Evolutionary conservation across 345 rosid genomes (phyloP), one percentile per base, ranked within the genome.

Genomic region (Odontarrhena argentea): DNA sequence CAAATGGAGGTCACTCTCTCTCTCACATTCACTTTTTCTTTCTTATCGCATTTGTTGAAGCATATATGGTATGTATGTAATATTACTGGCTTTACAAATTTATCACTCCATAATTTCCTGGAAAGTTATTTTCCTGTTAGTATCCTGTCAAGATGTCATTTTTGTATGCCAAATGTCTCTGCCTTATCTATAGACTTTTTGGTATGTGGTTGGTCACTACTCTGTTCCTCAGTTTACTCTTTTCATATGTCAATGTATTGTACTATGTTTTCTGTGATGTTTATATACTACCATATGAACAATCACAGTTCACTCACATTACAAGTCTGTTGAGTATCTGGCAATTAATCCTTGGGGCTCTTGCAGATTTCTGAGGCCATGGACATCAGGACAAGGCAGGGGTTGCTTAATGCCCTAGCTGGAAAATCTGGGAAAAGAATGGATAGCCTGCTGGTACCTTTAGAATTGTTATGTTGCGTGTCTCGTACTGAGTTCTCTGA

Each of bases 401-500:
- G 99, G 50, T 78, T 94, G 76, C 94, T 94, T 49, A 88, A 84
- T 80, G 92, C 96, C 57, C 83, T 91, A 54, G 76, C 82, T 10
- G 96, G 97, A 58, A 94, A 94, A 85, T 80, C 74, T 61, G 99
- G 99, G 26, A 94, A 94, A 78, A 82, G 97, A 82, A 91, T 94
- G 97, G 96, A 91, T 67, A 77, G 92, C 55, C 75, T 94, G 46
- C 68, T 94, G 69, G 75, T 94, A 67, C 99, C 99, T 44, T 77
- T 94, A 85, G 97, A 94, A 73, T 63, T 91, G 79, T 80, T 94
- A 71, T 88, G 89, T 52, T 87, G 95, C 48, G 84, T 87, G 75
- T 91, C 99, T 66, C 93, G 92, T 55, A 83, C 96, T 32, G 97
- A 94, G 77, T 94, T 94, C 82, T 84, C 99, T 65, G 97, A 94